These are phyloP conservation scores for Amyloporia xantha DNA, from an alignment of 768 basidiomycete genomes.

Conservation along the genomic window DNA sequence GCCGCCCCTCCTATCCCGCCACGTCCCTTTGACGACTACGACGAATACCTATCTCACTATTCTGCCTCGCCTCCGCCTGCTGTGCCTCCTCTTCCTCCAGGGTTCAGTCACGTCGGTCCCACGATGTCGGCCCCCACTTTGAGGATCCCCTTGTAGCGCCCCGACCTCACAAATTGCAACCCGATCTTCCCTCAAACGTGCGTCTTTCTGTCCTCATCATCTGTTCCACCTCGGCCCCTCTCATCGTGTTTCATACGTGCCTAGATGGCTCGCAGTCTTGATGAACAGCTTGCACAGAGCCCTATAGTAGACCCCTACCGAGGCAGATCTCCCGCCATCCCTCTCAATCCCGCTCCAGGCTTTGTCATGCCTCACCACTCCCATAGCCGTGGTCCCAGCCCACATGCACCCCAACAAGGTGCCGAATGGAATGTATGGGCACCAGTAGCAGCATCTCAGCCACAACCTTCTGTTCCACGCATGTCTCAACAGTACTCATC, in stretches of 20 bases:
- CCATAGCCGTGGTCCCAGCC: slow-evolving; percentile 18
- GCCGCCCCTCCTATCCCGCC: slow-evolving; percentile 23
- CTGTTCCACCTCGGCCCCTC: slow-evolving; percentile 11
- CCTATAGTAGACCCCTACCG: slow-evolving; percentile 7
- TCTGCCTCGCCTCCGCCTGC: slow-evolving; percentile 30
- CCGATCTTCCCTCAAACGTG: slow-evolving; percentile 56
- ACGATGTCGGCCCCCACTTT: slow-evolving; percentile 38
- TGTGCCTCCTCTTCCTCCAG: slow-evolving; percentile 42
- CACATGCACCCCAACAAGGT: slow-evolving; percentile 18
- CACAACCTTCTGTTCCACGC: neutral
- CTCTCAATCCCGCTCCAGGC: slow-evolving; percentile 17
- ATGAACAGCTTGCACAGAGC: slow-evolving; percentile 35
- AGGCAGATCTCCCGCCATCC: slow-evolving; percentile 14
- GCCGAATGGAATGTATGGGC: slow-evolving; percentile 22
- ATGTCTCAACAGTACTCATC: slow-evolving; percentile 8
- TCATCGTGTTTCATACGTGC: slow-evolving; percentile 14
- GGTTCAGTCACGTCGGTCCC: slow-evolving; percentile 23
- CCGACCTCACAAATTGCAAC: slow-evolving; percentile 56
- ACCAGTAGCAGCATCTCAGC: slow-evolving; percentile 15
- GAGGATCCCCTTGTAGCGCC: slow-evolving; percentile 57
- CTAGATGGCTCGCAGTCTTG: slow-evolving; percentile 61
- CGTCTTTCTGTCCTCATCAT: slow-evolving; percentile 21
- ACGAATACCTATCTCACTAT: slow-evolving; percentile 4
- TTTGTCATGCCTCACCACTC: slow-evolving; percentile 7
- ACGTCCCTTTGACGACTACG: slow-evolving; percentile 20